A percentile compares a stretch with the other conserved stretches of the same genome.
These are phyloP conservation scores for Ramichloridium luteum DNA, from an alignment of 2,329 filamentous ascomycete species.

Conservation along the genomic window DNA sequence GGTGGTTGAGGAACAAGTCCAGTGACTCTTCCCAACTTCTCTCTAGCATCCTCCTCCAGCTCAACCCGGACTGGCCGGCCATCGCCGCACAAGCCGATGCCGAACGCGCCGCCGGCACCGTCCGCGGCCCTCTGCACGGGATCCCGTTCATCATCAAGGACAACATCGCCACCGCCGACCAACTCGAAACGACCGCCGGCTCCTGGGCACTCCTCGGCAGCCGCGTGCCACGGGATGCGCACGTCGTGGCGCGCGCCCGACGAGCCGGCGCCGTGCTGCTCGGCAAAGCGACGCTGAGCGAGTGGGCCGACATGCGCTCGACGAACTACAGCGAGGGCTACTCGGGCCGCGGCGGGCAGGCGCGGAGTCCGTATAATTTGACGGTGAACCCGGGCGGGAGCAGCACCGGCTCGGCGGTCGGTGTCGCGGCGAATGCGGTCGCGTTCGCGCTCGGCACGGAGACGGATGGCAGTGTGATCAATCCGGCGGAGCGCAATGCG, in stretches of 20 bases:
- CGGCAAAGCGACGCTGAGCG: constrained; percentile 57
- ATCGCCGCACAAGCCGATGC: constrained; percentile 51
- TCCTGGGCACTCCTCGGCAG: constrained; percentile 54
- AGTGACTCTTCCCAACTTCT: constrained; percentile 18
- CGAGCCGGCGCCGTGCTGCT: constrained; percentile 56
- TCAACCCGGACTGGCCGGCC: constrained; percentile 53
- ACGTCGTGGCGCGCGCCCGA: constrained; percentile 49
- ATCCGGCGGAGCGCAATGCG: constrained; percentile 55
- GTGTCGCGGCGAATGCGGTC: constrained; percentile 51
- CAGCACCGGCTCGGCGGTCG: constrained; percentile 53
- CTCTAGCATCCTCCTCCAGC: constrained; percentile 50
- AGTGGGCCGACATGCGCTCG: constrained; percentile 63
- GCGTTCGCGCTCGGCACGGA: constrained; percentile 60
- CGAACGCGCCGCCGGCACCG: constrained; percentile 44
- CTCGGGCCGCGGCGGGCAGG: constrained; percentile 51
- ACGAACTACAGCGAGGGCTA: constrained; percentile 58
- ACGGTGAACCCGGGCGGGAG: constrained; percentile 57
- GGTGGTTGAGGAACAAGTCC: constrained; percentile 2
- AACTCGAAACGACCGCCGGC: constrained; percentile 63
- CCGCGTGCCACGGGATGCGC: constrained; percentile 54
- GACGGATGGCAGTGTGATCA: constrained; percentile 57
- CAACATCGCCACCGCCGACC: constrained; percentile 51
- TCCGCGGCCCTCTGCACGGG: constrained; percentile 53
- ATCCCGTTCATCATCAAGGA: constrained; percentile 30
- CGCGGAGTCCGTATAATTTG: constrained; percentile 55